Conservation (phyloP, 768 basidiomycete genomes). For the Fomitopsis serialis region DNA sequence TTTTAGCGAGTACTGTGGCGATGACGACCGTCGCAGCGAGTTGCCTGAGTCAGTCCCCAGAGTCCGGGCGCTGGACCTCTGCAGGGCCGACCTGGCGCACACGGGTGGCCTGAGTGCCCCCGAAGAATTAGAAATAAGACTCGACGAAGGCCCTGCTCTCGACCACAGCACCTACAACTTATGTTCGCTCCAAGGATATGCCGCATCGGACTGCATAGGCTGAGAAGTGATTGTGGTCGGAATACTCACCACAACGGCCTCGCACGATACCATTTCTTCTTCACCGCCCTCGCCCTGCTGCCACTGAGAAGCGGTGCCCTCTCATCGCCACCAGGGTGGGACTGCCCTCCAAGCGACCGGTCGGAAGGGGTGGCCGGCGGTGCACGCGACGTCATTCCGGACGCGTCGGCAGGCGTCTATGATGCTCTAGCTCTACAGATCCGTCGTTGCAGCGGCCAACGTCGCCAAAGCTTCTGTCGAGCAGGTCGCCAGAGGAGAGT, state of each 20-base stretch:
- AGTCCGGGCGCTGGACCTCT: no score
- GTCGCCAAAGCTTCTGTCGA: neutral
- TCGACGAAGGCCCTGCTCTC: no score
- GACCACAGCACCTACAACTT: no score
- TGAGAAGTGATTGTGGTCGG: no score
- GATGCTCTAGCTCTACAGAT: neutral
- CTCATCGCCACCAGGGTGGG: slow-evolving; percentile 19
- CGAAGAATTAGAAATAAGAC: no score
- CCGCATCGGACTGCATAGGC: no score
- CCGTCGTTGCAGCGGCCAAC: neutral
- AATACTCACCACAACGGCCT: slow-evolving; percentile 43
- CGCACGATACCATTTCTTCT: slow-evolving; percentile 46
- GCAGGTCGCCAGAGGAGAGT: slow-evolving; percentile 14
- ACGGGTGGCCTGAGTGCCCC: no score
- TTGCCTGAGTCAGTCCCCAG: no score
- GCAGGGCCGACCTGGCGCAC: no score
- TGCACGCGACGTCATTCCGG: neutral
- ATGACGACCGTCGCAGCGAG: no score
- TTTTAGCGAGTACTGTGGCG: no score
- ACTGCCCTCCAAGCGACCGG: neutral
- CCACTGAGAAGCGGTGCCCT: slow-evolving; percentile 28
- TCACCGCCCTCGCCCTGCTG: slow-evolving; percentile 21
- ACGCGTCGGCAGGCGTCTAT: neutral
- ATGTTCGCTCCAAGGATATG: no score
- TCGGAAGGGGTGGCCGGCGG: neutral